Evolutionary conservation across 164 flowering plant species (phyloP), one percentile per base, ranked within the genome.

Genomic region (Dillenia turbinata): DNA sequence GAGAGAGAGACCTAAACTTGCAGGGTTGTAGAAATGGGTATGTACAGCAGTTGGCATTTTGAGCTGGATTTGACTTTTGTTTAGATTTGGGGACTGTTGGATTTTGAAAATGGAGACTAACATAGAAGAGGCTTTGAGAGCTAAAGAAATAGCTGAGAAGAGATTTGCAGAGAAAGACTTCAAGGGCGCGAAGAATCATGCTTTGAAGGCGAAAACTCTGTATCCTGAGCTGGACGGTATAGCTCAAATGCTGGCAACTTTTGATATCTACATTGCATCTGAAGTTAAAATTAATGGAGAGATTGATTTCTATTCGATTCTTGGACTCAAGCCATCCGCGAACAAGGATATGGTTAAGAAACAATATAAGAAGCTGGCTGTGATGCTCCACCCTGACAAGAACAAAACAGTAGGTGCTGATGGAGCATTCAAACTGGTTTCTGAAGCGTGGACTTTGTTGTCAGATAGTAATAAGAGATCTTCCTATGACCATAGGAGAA

Each of bases 391-490:
- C 66, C 92, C 92, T 44, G 92, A 90, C 61, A 86, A 88, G 75
- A 90, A 90, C 75, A 83, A 79, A 69, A 72, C 76, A 44, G 81
- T 83, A 22, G 97, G 94, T 61, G 90, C 97, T 59, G 97, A 90
- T 63, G 97, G 89, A n/a, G 97, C 94, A 15, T 88, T 90, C 69
- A 83, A 78, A 49, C 85, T 87, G 59, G 80, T 90, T 19, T 86
- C 90, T 14, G 94, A 90, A 63, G 97, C 97, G 0, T 87, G 89
- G 94, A 78, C 78, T 10, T 55, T 78, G 45, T 63, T 87, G 67
- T 84, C 90, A 5, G 88, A 88, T 67, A 63, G 54, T 63, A 43
- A 19, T 14, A 82, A 78, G 69, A 81, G 82, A 73, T 71, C 71
- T 47, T 65, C 85, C 49, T 81, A 81, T 74, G 89, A 89, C 73